Base-by-base conservation (phyloP, 2,329 filamentous ascomycete genomes). In the Scedosporium dehoogii region DNA sequence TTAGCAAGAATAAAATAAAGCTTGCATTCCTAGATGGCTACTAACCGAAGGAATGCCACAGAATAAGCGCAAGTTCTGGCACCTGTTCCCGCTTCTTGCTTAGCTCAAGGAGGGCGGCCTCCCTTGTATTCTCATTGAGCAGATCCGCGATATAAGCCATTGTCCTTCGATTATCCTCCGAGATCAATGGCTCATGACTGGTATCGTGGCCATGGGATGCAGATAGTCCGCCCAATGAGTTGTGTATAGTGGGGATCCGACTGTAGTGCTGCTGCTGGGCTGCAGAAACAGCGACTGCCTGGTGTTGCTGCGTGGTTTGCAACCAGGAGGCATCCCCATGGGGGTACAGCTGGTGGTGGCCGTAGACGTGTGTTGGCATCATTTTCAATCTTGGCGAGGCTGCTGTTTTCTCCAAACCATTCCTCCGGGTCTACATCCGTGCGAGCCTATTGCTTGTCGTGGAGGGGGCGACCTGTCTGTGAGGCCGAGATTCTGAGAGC, bases 21-120 rank as follows among this genome's bases (percentile, higher is more conserved):
- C 6, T 10, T 4, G 6, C 21, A 59, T 59, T 23, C 14, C 38
- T 23, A 25, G 21, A 59, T 46, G 48, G 25, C 16, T 61, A 75
- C 85, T 67, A 84, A 96, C 93, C 94, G 71, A 97, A 97, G 3
- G 93, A 97, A 75, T 99, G 94, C 94, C 94, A 99, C 65, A 99
- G 81, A 65, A 99, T 96, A 69, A 99, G 80, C 57, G 94, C 94
- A 64, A 99, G 81, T 78, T 99, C 94, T 0, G 94, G 93, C 16
- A 99, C 94, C 76, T 97, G 94, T 76, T 99, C 94, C 63, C 94
- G 83, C 83, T 99, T 99, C 81, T 99, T 99, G 78, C 93, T 97
- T 60, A 99, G 82, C 75, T 99, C 94, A 71, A 99, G 82, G 62
- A 99, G 81, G 59, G 94, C 94, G 4, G 91, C 88, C 78, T 97